Evolutionary conservation across 768 basidiomycete species (phyloP).

Genomic region (Trametes cinnabarina): DNA sequence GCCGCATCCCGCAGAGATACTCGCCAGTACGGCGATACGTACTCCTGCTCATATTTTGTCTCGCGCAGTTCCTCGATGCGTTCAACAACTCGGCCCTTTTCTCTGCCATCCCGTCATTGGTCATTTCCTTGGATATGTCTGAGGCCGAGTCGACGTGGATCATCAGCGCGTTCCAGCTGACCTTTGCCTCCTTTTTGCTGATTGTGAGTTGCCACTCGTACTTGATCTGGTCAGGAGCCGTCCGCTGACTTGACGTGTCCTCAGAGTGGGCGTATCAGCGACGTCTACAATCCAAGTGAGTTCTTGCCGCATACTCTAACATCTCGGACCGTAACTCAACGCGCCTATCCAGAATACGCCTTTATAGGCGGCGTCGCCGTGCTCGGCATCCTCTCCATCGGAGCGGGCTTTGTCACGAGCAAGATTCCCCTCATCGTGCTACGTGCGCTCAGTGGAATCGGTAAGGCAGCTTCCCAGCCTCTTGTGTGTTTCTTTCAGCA

Average conservation of each 20-base stretch:
- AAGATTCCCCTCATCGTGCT: slow-evolving; percentile 34
- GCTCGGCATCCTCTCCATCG: slow-evolving; percentile 31
- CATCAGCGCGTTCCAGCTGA: slow-evolving; percentile 37
- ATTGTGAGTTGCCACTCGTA: slow-evolving; percentile 26
- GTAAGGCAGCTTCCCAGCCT: slow-evolving; percentile 11
- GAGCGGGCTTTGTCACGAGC: slow-evolving; percentile 31
- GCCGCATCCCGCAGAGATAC: slow-evolving; percentile 24
- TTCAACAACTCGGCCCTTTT: slow-evolving; percentile 37
- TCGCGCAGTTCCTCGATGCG: slow-evolving; percentile 38
- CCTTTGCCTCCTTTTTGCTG: slow-evolving; percentile 36
- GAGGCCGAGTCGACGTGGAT: slow-evolving; percentile 33
- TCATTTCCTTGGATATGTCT: slow-evolving; percentile 25
- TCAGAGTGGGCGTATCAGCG: slow-evolving; percentile 34
- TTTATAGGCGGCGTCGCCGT: slow-evolving; percentile 29
- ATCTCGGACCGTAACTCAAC: background rate
- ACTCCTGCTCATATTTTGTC: slow-evolving; percentile 35
- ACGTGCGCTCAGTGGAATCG: slow-evolving; percentile 33
- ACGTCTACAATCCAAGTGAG: slow-evolving; percentile 35
- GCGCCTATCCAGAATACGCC: slow-evolving; percentile 23
- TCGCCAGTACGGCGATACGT: slow-evolving; percentile 29
- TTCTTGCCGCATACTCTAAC: background rate
- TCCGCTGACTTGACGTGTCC: background rate
- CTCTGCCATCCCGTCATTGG: slow-evolving; percentile 33
- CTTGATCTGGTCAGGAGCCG: background rate
- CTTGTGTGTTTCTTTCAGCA: background rate